Evolutionary conservation across 345 rosid species (phyloP).

Genomic region (Clarkia xantiana): DNA sequence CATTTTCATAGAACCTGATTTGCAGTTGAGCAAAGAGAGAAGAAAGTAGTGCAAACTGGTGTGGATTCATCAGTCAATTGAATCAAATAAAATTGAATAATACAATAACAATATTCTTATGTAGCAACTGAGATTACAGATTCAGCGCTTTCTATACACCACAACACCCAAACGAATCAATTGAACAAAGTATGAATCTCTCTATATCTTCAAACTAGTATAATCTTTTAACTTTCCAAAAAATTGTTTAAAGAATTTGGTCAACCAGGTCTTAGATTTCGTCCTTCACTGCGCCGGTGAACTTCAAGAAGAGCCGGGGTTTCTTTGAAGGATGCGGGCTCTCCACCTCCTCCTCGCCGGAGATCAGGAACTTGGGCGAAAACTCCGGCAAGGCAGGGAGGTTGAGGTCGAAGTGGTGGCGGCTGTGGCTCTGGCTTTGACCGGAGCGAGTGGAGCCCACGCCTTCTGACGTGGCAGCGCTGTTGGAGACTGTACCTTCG

Average conservation of each 20-base stretch:
- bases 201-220: background rate
- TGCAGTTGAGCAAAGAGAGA: no score
- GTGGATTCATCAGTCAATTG: no score
- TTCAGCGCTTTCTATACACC: no score
- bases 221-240: background rate
- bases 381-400: conserved; percentile 12
- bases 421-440: conserved; percentile 23
- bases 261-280: background rate
- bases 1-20: no score
- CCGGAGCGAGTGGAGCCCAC: conserved; percentile 42
- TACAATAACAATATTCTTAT: no score
- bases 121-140: no score
- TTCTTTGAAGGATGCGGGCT: conserved; percentile 32
- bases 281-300: background rate
- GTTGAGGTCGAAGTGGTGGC: conserved; percentile 10
- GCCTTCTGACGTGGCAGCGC: conserved; percentile 22
- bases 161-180: no score
- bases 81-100: no score
- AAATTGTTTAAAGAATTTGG: background rate
- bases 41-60: no score
- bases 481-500: conserved; percentile 23
- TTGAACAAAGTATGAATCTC: background rate
- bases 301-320: conserved; percentile 17
- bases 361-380: conserved; percentile 12
- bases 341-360: conserved; percentile 20